Evolutionary conservation across 768 basidiomycete species (phyloP).

Genomic region (Calocybe cyanea): DNA sequence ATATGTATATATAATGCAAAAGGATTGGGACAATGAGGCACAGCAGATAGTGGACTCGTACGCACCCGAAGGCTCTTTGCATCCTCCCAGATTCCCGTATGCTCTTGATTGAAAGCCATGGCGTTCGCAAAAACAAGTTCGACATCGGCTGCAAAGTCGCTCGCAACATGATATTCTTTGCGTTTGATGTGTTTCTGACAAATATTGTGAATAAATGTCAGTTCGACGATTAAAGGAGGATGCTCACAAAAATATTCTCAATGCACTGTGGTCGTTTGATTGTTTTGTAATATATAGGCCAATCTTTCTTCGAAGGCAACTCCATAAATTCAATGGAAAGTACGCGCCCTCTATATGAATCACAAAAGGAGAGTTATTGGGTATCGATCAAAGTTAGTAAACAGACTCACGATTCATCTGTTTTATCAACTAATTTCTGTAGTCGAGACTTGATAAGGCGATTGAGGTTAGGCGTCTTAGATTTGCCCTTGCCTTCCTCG

Average conservation of each 20-base stretch:
- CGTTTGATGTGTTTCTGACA: slow-evolving; percentile 74
- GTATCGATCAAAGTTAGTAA: background rate
- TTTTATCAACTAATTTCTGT: slow-evolving; percentile 70
- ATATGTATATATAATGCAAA: slow-evolving; percentile 10
- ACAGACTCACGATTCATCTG: slow-evolving; percentile 58
- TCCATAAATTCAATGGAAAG: slow-evolving; percentile 80
- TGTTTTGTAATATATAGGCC: slow-evolving; percentile 74
- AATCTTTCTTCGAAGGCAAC: slow-evolving; percentile 73
- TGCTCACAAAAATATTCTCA: slow-evolving; percentile 69
- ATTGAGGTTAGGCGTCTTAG: slow-evolving; percentile 60
- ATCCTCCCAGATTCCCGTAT: slow-evolving; percentile 80
- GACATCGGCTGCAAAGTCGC: slow-evolving; percentile 80
- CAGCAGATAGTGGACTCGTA: slow-evolving; percentile 8
- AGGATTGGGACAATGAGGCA: slow-evolving; percentile 5
- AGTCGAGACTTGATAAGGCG: slow-evolving; percentile 65
- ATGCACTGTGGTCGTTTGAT: slow-evolving; percentile 80
- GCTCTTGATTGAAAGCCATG: slow-evolving; percentile 82
- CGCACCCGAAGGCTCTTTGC: slow-evolving; percentile 62
- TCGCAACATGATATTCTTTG: slow-evolving; percentile 65
- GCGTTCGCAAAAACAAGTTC: slow-evolving; percentile 92
- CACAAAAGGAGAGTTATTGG: background rate
- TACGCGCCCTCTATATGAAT: slow-evolving; percentile 53
- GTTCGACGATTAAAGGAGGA: background rate
- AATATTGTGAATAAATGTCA: slow-evolving; percentile 6
- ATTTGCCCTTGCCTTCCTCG: slow-evolving; percentile 43